Percentiles rank a stretch among this genome's conserved stretches.
phyloP scores from a whole-genome alignment of 305 asterid species.

The Fraxinus angustifolia region DNA sequence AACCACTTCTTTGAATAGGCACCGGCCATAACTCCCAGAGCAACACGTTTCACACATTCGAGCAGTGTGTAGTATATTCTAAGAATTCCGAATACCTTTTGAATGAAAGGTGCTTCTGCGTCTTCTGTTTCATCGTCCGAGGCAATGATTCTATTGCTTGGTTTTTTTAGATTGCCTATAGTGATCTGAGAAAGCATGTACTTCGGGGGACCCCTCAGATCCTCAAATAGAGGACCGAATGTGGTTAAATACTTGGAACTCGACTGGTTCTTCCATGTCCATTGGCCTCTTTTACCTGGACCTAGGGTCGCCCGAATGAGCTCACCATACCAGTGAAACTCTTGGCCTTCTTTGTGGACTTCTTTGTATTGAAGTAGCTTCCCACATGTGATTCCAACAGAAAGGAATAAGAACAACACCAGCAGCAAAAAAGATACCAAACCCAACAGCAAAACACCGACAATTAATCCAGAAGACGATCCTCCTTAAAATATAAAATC shows the following conservation, averaged over 20 bases:
- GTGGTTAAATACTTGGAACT: slow-evolving; percentile 43
- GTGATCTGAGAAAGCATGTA: slow-evolving; percentile 89
- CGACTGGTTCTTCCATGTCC: slow-evolving; percentile 79
- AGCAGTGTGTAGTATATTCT: slow-evolving; percentile 78
- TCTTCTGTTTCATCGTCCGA: slow-evolving; percentile 92
- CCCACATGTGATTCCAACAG: slow-evolving; percentile 72
- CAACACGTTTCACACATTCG: slow-evolving; percentile 55
- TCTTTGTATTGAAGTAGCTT: slow-evolving; percentile 91
- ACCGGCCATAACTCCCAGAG: slow-evolving; percentile 64
- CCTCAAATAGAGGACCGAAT: slow-evolving; percentile 84
- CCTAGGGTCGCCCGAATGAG: slow-evolving; percentile 76
- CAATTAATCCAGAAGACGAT: slow-evolving; percentile 53
- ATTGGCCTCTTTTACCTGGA: slow-evolving; percentile 94
- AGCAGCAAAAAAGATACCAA: slow-evolving; percentile 58
- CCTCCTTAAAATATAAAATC: slow-evolving; percentile 46
- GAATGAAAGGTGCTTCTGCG: slow-evolving; percentile 85
- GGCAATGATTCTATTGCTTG: slow-evolving; percentile 56
- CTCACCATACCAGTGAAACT: slow-evolving; percentile 86
- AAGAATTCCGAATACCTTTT: slow-evolving; percentile 76
- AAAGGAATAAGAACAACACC: slow-evolving; percentile 60
- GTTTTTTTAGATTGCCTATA: slow-evolving; percentile 39
- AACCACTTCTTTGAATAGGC: slow-evolving; percentile 55
- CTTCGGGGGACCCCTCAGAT: slow-evolving; percentile 92
- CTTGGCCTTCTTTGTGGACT: slow-evolving; percentile 65
- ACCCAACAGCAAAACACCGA: slow-evolving; percentile 62